Evolutionary conservation across 2,329 filamentous ascomycete species (phyloP).

Genomic region (Trichoderma sp.): DNA sequence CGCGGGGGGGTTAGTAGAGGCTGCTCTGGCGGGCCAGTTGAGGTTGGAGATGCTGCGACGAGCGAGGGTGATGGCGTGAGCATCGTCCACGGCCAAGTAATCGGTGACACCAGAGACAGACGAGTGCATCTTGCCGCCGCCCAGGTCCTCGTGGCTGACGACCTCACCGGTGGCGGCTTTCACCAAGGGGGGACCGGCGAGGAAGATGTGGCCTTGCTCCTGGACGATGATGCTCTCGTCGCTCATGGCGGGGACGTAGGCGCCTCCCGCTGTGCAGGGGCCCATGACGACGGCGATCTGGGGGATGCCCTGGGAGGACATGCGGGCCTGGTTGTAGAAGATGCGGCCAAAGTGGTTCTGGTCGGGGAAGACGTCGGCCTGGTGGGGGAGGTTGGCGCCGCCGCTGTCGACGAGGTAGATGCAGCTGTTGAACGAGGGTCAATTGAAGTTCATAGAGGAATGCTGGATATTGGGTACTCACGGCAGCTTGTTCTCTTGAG

Average conservation of each 20-base stretch:
- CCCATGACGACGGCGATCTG: conserved; percentile 97
- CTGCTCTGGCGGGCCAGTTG: conserved; percentile 69
- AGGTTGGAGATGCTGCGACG: conserved; percentile 82
- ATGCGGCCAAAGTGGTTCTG: conserved; percentile 93
- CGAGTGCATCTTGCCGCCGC: conserved; percentile 85
- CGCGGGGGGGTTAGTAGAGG: conserved; percentile 37
- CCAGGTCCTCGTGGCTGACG: conserved; percentile 85
- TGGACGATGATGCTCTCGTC: conserved; percentile 97
- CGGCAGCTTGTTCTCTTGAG: conserved; percentile 78
- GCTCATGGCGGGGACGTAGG: conserved; percentile 95
- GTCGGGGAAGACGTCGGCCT: conserved; percentile 94
- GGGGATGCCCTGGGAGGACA: conserved; percentile 85
- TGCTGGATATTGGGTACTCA: conserved; percentile 31
- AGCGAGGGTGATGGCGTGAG: conserved; percentile 83
- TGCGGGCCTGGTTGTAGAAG: conserved; percentile 96
- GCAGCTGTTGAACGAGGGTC: conserved; percentile 51
- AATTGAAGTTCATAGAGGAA: not conserved
- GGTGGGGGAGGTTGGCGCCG: conserved; percentile 90
- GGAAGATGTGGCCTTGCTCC: conserved; percentile 95
- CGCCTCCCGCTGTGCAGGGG: conserved; percentile 90
- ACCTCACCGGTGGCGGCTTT: conserved; percentile 95
- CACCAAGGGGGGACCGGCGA: conserved; percentile 89
- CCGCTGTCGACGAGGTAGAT: conserved; percentile 97
- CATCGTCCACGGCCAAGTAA: conserved; percentile 91
- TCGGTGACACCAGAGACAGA: conserved; percentile 91